These are phyloP conservation scores for Coemansia sp. DNA, from an alignment of 192 early-diverging fungal genomes.

Conservation along the genomic window DNA sequence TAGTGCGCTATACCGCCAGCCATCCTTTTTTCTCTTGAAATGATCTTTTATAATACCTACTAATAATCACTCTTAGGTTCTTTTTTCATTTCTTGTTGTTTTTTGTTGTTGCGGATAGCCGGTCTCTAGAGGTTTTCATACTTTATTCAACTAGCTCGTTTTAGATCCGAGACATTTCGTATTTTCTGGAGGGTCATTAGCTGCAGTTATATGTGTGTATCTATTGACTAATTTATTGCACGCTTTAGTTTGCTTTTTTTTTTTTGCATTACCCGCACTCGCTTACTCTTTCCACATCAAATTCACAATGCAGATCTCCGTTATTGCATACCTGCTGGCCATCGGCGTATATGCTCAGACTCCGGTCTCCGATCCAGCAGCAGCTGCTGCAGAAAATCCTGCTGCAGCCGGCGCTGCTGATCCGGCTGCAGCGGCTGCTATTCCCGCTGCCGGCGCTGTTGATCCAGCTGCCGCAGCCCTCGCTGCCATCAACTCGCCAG, in stretches of 20 bases:
- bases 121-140: neutral
- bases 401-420: neutral
- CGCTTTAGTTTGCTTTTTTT: neutral
- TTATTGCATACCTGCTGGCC: slow-evolving; percentile 27
- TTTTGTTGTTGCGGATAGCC: neutral
- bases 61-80: neutral
- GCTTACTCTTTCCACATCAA: neutral
- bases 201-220: neutral
- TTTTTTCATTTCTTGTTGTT: neutral
- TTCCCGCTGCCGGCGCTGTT: slow-evolving; percentile 4
- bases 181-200: neutral
- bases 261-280: slow-evolving; percentile 1
- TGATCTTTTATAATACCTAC: neutral
- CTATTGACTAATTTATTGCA: neutral
- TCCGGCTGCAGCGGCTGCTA: neutral
- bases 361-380: neutral
- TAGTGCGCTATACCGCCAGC: neutral
- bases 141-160: neutral
- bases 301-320: slow-evolving; percentile 29
- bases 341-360: slow-evolving; percentile 33
- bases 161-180: neutral
- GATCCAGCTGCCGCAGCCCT: slow-evolving; percentile 7
- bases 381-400: neutral
- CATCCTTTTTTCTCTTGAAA: neutral
- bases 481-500: slow-evolving; percentile 4